A percentile compares a stretch with the other conserved stretches of the same genome.
phyloP scores from a whole-genome alignment of 208 protist species.

The Leishmania guyanensis region DNA sequence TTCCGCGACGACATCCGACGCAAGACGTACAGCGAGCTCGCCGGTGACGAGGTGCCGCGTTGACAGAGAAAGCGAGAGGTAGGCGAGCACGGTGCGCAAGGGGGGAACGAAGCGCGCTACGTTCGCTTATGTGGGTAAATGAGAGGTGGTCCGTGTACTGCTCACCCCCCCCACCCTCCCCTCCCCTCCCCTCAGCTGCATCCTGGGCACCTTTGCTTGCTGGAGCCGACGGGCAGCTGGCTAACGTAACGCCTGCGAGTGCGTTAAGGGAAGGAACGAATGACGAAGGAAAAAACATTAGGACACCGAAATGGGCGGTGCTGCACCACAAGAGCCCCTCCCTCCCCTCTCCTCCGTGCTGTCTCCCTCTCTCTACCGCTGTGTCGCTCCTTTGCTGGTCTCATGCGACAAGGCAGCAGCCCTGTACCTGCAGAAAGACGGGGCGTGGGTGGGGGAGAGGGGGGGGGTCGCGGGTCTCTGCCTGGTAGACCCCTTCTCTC shows the following conservation, averaged over 20 bases:
- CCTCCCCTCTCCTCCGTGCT: neutral
- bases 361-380: no score
- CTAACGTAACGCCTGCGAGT: neutral
- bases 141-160: neutral
- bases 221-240: neutral
- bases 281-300: neutral
- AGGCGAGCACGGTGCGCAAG: neutral
- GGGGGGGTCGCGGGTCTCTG: neutral
- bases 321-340: neutral
- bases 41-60: slow-evolving; percentile 69
- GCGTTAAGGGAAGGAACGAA: neutral
- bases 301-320: no score
- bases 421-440: neutral
- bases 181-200: neutral
- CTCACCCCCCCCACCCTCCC: neutral
- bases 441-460: neutral
- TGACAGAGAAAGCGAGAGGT: slow-evolving; percentile 3
- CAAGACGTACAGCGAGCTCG: slow-evolving; percentile 82
- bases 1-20: slow-evolving; percentile 83
- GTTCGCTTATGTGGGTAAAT: neutral
- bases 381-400: neutral
- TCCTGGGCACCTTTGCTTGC: neutral
- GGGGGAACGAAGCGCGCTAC: neutral
- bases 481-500: neutral
- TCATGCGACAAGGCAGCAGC: neutral